phyloP scores from a whole-genome alignment of 1,284 basidiomycete species.

The Fomes fomentarius region DNA sequence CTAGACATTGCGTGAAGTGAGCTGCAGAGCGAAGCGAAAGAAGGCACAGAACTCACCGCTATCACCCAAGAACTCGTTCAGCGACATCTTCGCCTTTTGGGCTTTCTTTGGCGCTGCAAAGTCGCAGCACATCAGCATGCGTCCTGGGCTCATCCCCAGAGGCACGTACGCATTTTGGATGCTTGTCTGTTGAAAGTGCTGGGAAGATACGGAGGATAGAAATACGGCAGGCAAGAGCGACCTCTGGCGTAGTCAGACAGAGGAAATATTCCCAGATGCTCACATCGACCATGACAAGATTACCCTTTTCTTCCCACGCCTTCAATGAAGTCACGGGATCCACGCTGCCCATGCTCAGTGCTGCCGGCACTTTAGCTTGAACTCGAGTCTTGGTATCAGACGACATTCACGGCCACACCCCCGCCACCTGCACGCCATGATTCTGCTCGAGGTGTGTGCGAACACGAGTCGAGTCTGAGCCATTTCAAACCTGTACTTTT shows the following conservation, averaged over 20 bases:
- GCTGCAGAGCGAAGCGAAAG: conserved; percentile 35
- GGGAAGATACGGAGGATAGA: conserved; percentile 1
- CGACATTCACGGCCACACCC: conserved; percentile 9
- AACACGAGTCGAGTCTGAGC: neutral
- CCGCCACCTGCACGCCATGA: conserved; percentile 54
- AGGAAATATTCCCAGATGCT: conserved; percentile 25
- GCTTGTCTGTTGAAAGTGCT: conserved; percentile 11
- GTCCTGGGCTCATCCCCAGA: neutral
- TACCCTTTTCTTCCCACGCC: conserved; percentile 25
- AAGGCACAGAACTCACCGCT: conserved; percentile 51
- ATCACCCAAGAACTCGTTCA: conserved; percentile 90
- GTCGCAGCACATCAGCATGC: conserved; percentile 6
- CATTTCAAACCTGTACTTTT: conserved; percentile 10
- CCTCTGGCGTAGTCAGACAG: conserved; percentile 13
- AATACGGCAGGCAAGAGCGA: conserved; percentile 1
- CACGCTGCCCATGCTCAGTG: neutral
- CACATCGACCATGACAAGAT: conserved; percentile 9
- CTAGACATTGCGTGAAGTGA: conserved; percentile 41
- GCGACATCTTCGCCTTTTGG: conserved; percentile 76
- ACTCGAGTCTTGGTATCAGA: conserved; percentile 4
- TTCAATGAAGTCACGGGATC: conserved; percentile 17
- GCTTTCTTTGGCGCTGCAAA: conserved; percentile 81
- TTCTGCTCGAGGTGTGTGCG: conserved; percentile 65
- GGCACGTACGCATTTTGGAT: conserved; percentile 37
- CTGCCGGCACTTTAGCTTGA: too few species aligned